Base-by-base conservation (phyloP, 345 rosid species). In the Moringa oleifera region DNA sequence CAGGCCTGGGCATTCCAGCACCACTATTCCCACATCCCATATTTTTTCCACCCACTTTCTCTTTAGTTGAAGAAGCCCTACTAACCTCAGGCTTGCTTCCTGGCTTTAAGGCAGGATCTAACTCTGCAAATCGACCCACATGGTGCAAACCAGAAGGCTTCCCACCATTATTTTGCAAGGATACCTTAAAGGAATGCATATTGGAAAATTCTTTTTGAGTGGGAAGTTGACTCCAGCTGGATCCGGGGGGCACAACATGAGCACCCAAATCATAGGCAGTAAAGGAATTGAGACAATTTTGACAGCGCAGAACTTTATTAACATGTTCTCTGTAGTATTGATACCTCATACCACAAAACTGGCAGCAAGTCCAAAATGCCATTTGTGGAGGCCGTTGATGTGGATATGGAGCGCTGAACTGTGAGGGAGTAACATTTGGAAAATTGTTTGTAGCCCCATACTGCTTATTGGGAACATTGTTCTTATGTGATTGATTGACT, bases 331-430 rank as follows among this genome's bases (percentile, higher is more conserved):
- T 72, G 59, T 20, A 58, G 72, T 77, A 85, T 51, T 75, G 79
- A 53, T 70, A 79, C 76, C 68, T 83, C 16, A 68, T 20, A 36
- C 69, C 71, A 71, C 98, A 93, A 46, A 63, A 64, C 51, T 73
- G 59, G 67, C 98, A 93, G 66, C 63, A 37, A 8, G 98, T 83
- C 94, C 83, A 85, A 74, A 88, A 93, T 16, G 89, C 57, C 63
- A 20, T 25, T 47, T n/a, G 69, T 8, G 61, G 68, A 53, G 77
- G 65, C 67, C 71, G 77, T 53, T 67, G 73, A 68, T 16, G 16
- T 46, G 72, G 12, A 49, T 64, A 52, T 0, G 71, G 59, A 59
- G 69, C 70, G 41, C 60, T 18, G 64, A 54, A 56, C 11, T 56
- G 73, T 1, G 80, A 62, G 47, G 72, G 23, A n/a, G n/a, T n/a